Percentiles rank a stretch among this genome's conserved stretches.
Evolutionary conservation across 2,329 filamentous ascomycete species (phyloP).

Genomic region (Nemania abortiva): DNA sequence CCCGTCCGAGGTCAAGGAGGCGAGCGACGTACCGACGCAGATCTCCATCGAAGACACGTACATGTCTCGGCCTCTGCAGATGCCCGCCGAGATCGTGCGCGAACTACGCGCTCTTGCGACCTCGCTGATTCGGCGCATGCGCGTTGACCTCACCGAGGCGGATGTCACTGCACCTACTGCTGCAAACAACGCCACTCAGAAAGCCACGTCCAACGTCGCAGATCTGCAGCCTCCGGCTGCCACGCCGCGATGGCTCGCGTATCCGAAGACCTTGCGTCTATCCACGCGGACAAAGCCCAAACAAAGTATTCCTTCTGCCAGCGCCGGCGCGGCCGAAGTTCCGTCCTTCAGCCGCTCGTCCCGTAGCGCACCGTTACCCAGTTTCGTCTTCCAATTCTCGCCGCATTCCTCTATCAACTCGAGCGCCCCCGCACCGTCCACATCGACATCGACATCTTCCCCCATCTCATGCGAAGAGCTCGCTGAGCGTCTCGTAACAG

Average conservation of each 20-base stretch:
- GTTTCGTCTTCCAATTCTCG: conserved; percentile 75
- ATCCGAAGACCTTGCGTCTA: conserved; percentile 83
- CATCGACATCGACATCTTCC: neutral
- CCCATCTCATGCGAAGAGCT: conserved; percentile 56
- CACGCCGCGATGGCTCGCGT: conserved; percentile 74
- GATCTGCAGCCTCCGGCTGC: neutral
- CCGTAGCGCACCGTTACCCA: conserved; percentile 78
- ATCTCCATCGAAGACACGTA: conserved; percentile 98
- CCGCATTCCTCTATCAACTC: neutral
- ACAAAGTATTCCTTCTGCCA: conserved; percentile 60
- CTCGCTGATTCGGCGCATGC: conserved; percentile 83
- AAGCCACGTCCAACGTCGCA: neutral
- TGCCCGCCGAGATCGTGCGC: conserved; percentile 70
- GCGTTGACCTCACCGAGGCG: conserved; percentile 74
- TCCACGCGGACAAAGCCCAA: conserved; percentile 74
- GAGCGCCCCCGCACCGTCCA: neutral
- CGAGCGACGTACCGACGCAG: conserved; percentile 80
- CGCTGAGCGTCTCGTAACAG: conserved; percentile 76
- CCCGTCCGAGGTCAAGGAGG: conserved; percentile 76
- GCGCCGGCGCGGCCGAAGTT: conserved; percentile 42
- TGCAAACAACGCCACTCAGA: neutral
- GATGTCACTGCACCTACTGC: conserved; percentile 30
- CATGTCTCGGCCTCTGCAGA: conserved; percentile 73
- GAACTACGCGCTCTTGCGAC: conserved; percentile 76
- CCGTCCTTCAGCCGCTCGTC: conserved; percentile 75